Conservation (phyloP, 371 early-diverging fungal genomes). For the Gilbertella persicaria region DNA sequence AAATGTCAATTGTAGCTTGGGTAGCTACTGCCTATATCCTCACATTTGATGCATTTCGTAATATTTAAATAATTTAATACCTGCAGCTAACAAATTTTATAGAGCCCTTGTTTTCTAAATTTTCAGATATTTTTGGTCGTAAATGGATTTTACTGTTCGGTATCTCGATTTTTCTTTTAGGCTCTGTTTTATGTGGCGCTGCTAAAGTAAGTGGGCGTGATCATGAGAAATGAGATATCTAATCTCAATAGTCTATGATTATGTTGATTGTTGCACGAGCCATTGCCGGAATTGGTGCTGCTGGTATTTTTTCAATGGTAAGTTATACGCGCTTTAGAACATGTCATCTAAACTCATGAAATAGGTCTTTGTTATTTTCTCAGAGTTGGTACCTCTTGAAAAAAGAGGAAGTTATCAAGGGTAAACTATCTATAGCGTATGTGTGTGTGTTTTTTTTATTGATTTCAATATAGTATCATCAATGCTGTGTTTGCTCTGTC, state of each 20-base stretch:
- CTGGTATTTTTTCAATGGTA: conserved; percentile 56
- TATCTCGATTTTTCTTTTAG: conserved; percentile 61
- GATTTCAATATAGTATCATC: conserved; percentile 23
- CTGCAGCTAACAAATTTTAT: conserved; percentile 4
- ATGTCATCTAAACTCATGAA: neutral
- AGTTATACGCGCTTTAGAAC: neutral
- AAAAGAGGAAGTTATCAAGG: conserved; percentile 65
- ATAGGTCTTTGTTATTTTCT: conserved; percentile 61
- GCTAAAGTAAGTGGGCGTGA: conserved; percentile 28
- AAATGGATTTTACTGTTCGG: conserved; percentile 61
- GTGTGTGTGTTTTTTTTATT: neutral
- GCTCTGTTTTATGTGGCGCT: conserved; percentile 63
- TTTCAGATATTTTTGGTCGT: conserved; percentile 77
- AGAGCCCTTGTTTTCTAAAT: conserved; percentile 60
- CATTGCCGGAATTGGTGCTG: conserved; percentile 63
- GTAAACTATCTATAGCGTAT: conserved; percentile 9
- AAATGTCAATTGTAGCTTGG: conserved; percentile 61
- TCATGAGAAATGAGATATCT: neutral
- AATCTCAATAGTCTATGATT: conserved; percentile 42
- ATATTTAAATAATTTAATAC: neutral
- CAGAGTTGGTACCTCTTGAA: conserved; percentile 58
- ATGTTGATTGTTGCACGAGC: conserved; percentile 69
- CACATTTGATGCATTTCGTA: conserved; percentile 38
- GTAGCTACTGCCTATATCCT: conserved; percentile 66
- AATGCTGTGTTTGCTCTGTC: conserved; percentile 52